phyloP scores from a whole-genome alignment of 2,329 filamentous ascomycete species.

The Clarireedia hainanense region DNA sequence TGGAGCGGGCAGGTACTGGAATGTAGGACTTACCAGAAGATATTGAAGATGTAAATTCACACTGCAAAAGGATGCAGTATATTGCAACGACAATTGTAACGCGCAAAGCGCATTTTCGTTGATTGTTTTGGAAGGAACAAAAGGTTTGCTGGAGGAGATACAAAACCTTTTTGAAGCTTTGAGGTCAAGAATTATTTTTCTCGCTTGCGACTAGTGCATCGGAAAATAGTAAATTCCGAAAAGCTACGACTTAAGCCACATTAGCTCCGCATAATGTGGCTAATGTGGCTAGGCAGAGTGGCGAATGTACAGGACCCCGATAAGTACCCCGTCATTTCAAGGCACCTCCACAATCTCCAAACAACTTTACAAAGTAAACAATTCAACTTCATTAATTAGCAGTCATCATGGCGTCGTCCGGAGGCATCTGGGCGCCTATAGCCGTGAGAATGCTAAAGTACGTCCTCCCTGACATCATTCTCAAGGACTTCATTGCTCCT shows the following conservation, averaged over 20 bases:
- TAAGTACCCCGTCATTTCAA: not conserved
- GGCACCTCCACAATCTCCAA: not conserved
- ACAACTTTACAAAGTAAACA: not conserved
- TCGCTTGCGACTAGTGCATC: not conserved
- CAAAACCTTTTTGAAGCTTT: constrained; percentile 4
- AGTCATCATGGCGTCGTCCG: constrained; percentile 24
- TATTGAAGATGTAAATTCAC: not conserved
- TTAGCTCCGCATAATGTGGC: no score
- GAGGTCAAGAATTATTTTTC: constrained; percentile 2
- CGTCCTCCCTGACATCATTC: constrained; percentile 8
- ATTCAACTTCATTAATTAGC: constrained; percentile 2
- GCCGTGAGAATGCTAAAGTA: constrained; percentile 28
- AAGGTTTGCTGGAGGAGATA: not conserved
- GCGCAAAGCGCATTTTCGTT: not conserved
- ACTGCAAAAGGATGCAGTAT: not conserved
- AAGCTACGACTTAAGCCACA: not conserved
- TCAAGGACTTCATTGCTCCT: not conserved
- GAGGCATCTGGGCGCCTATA: constrained; percentile 28
- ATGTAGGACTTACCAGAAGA: constrained; percentile 13
- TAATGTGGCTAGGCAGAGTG: constrained; percentile 7
- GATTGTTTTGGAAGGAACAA: not conserved
- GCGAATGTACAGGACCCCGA: constrained; percentile 1
- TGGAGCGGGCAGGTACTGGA: constrained; percentile 8
- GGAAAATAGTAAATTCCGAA: not conserved
- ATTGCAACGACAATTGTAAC: not conserved